Conservation (phyloP, 2,329 filamentous ascomycete genomes). For the Salinomyces thailandicus region DNA sequence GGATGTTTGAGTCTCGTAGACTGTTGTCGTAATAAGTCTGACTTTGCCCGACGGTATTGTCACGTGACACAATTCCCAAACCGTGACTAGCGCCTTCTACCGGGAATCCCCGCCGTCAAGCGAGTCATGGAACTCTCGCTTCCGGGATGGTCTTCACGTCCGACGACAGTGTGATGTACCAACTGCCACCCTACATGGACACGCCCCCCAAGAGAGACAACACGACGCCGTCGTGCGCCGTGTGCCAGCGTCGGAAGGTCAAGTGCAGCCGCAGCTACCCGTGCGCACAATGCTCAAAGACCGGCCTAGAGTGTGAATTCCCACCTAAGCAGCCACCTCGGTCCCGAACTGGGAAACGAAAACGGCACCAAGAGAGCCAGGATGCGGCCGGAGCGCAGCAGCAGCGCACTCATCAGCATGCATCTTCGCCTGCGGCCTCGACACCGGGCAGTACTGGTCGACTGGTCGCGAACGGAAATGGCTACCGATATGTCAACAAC, state of each 20-base stretch:
- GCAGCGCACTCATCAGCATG: neutral
- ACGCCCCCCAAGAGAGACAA: neutral
- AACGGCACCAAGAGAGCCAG: neutral
- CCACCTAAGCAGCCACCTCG: neutral
- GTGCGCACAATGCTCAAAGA: constrained; percentile 16
- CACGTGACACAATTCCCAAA: too few species aligned
- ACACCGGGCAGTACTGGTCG: constrained; percentile 9
- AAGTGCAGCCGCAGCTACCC: constrained; percentile 19
- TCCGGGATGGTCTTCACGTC: too few species aligned
- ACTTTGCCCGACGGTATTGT: too few species aligned
- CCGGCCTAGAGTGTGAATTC: constrained; percentile 16
- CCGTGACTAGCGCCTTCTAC: too few species aligned
- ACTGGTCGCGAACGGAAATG: constrained; percentile 14
- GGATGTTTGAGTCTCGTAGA: too few species aligned
- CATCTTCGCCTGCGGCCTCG: neutral
- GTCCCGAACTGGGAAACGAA: neutral
- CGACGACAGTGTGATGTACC: too few species aligned
- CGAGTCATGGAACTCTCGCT: too few species aligned
- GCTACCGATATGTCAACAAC: constrained; percentile 18
- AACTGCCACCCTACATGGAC: neutral
- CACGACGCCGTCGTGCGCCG: constrained; percentile 11
- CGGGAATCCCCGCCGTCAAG: too few species aligned
- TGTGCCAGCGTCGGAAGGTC: constrained; percentile 14
- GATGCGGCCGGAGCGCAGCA: neutral
- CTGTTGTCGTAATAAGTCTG: too few species aligned